Percentiles rank a stretch among this genome's conserved stretches.
These are phyloP conservation scores for Ceratocystis diversiconidia DNA, from an alignment of 2,329 filamentous ascomycete genomes.

Conservation along the genomic window DNA sequence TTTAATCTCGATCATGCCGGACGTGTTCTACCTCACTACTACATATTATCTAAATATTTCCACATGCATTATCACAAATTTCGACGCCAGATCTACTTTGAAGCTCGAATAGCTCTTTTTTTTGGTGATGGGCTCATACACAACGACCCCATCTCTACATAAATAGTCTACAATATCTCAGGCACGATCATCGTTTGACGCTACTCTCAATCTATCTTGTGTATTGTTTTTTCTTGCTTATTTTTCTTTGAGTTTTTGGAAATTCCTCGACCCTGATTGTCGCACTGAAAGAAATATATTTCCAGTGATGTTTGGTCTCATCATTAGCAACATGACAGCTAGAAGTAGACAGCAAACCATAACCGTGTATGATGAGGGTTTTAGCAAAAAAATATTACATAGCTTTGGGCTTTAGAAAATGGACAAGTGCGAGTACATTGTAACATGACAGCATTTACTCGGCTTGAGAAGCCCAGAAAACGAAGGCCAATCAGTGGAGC, in stretches of 20 bases:
- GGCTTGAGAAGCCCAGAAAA: neutral
- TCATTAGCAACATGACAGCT: neutral
- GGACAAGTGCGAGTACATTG: neutral
- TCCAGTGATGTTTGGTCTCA: neutral
- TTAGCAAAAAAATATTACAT: neutral
- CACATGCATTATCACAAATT: neutral
- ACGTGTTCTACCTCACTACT: neutral
- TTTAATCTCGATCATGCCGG: slow-evolving; percentile 9
- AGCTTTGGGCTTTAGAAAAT: neutral
- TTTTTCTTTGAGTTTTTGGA: neutral
- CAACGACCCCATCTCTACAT: neutral
- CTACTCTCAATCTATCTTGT: neutral
- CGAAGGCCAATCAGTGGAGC: neutral
- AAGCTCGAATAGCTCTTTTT: neutral
- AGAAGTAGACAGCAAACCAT: neutral
- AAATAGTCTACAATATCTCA: neutral
- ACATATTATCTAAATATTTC: slow-evolving; percentile 3
- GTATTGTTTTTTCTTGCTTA: neutral
- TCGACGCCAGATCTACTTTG: neutral
- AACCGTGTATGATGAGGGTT: neutral
- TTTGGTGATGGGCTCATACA: neutral
- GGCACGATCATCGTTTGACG: neutral
- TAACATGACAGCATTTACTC: neutral
- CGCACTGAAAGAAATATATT: neutral
- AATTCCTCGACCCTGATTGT: neutral